Conservation (phyloP, 495 filamentous ascomycete genomes). For the Neurospora sp. region DNA sequence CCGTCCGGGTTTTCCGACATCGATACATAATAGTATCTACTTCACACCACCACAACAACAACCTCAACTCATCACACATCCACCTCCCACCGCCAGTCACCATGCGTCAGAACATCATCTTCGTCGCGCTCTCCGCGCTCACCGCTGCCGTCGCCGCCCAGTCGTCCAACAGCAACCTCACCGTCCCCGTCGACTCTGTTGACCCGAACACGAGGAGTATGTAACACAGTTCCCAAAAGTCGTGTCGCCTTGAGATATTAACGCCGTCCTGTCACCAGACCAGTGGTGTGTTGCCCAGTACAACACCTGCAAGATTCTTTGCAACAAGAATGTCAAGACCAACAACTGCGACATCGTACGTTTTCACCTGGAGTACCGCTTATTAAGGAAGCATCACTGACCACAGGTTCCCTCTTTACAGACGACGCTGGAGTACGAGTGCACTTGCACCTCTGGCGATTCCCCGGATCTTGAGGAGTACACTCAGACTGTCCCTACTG, state of each 20-base stretch:
- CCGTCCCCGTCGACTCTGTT: slow-evolving; percentile 17
- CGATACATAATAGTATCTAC: background rate
- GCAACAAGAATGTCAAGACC: slow-evolving; percentile 5
- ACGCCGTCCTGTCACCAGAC: slow-evolving; percentile 3
- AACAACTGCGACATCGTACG: slow-evolving; percentile 24
- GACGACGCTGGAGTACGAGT: slow-evolving; percentile 18
- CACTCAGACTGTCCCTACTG: slow-evolving; percentile 25
- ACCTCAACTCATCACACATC: background rate
- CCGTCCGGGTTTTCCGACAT: background rate
- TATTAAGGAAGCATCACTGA: slow-evolving; percentile 1
- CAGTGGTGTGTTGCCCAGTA: slow-evolving; percentile 26
- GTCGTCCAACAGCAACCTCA: slow-evolving; percentile 17
- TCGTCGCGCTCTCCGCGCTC: slow-evolving; percentile 24
- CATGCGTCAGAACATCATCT: slow-evolving; percentile 20
- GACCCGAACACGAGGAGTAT: slow-evolving; percentile 10
- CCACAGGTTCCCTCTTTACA: slow-evolving; percentile 1
- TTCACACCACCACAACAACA: background rate
- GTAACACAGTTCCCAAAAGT: background rate
- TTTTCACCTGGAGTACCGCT: background rate
- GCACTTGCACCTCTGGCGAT: slow-evolving; percentile 23
- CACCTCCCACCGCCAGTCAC: slow-evolving; percentile 2
- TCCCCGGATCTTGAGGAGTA: slow-evolving; percentile 29
- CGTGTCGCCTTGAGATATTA: background rate
- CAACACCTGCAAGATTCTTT: slow-evolving; percentile 26
- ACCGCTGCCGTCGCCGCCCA: slow-evolving; percentile 16